A percentile compares a stretch with the other conserved stretches of the same genome.
These are phyloP conservation scores for Quercus bicolor DNA, from an alignment of 306 rosid genomes.

Conservation along the genomic window DNA sequence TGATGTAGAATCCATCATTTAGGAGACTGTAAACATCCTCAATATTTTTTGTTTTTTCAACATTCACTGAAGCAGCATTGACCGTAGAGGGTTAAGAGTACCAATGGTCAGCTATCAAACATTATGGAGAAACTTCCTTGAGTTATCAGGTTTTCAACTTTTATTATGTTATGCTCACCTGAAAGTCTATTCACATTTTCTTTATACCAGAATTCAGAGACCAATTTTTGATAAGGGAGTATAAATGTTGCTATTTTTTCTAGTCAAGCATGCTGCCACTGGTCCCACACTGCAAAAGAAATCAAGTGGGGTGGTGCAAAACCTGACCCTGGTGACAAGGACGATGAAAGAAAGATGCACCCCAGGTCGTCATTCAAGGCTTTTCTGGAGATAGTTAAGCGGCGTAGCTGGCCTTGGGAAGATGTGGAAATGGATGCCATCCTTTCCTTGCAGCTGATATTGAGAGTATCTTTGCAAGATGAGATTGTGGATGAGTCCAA, in stretches of 20 bases:
- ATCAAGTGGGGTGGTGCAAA: slow-evolving; percentile 44
- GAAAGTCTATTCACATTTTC: background rate
- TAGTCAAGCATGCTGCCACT: background rate
- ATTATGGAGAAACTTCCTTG: background rate
- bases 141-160: background rate
- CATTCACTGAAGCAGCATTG: background rate
- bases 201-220: background rate
- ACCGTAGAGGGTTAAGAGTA: background rate
- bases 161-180: background rate
- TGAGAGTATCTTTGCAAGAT: slow-evolving; percentile 33
- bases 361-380: slow-evolving; percentile 49
- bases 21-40: no score
- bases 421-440: slow-evolving; percentile 48
- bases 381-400: slow-evolving; percentile 43
- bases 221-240: background rate
- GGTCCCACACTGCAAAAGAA: slow-evolving; percentile 25
- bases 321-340: slow-evolving; percentile 37
- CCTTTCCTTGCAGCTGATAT: slow-evolving; percentile 43
- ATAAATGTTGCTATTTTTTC: background rate
- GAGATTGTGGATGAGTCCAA: slow-evolving; percentile 24
- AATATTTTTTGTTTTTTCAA: no score
- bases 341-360: slow-evolving; percentile 40
- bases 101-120: background rate
- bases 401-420: slow-evolving; percentile 35
- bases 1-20: no score